These are phyloP conservation scores for Malus orientalis DNA, from an alignment of 306 rosid species.

Conservation along the genomic window DNA sequence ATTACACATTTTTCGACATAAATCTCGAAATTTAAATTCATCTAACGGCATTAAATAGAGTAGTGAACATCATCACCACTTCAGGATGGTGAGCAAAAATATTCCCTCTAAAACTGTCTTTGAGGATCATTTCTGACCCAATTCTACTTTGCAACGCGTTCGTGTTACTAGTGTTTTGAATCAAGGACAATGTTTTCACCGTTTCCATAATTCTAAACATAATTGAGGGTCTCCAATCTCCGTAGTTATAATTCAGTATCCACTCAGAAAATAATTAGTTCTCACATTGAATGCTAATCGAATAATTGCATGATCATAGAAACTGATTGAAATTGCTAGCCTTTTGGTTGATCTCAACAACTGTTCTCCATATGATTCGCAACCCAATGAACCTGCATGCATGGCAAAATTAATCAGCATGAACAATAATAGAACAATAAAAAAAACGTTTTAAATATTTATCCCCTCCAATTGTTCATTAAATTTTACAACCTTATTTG, in stretches of 20 bases:
- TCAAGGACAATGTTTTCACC: background rate
- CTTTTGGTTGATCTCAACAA: background rate
- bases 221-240: background rate
- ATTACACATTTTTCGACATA: too few species aligned
- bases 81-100: too few species aligned
- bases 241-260: background rate
- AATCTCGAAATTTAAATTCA: too few species aligned
- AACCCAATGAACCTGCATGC: background rate
- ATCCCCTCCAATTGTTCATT: background rate
- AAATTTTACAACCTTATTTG: background rate
- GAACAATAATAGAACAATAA: background rate
- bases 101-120: too few species aligned
- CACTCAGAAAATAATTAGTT: background rate
- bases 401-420: background rate
- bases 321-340: background rate
- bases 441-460: background rate
- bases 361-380: background rate
- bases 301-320: background rate
- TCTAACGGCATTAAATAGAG: too few species aligned
- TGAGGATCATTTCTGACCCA: too few species aligned
- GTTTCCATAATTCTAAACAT: background rate
- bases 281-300: background rate
- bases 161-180: background rate
- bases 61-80: too few species aligned
- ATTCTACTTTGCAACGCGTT: background rate